Evolutionary conservation across 768 basidiomycete genomes (phyloP), one percentile per base, ranked within the genome.

Genomic region (Lactarius vividus): DNA sequence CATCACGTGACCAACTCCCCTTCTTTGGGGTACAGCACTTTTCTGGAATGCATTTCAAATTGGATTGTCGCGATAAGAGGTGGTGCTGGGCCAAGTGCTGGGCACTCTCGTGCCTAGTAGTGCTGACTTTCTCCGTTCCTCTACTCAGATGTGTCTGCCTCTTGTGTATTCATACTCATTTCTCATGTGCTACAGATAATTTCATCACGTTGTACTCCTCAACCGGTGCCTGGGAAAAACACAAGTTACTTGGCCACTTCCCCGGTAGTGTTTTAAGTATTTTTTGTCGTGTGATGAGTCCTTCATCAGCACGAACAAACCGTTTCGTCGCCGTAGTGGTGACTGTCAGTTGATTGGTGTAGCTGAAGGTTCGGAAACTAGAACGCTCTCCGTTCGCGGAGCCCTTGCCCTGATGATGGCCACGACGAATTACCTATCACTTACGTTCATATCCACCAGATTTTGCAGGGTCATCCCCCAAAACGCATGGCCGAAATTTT

Each of bases 31-130:
- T 29, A 35, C 10, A 33, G n/a, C n/a, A n/a, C n/a, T 54, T 53
- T 64, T 59, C 63, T 64, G 57, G 62, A 52, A 52, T 9, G 39
- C 31, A 56, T 52, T 55, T 57, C 64, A 33, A 64, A 59, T 59
- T 23, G 40, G 59, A 28, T 37, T 31, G 44, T 39, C 44, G 28
- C 23, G 40, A 46, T 55, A 55, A 55, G 37, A 35, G 52, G 46
- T 62, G 31, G 31, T 15, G 61, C 61, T 42, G 13, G 3, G 20
- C 46, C 33, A 56, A 23, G 31, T 15, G 61, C 61, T 42, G 13
- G 3, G 20, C 46, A 42, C 29, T 54, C 58, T 60, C 39, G 63
- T 64, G 49, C 63, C 52, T 55, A 44, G 40, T 55, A 28, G 40
- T 42, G 40, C 35, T 39, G 40, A 10, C 29, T 37, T 37, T 37